phyloP scores from a whole-genome alignment of 768 basidiomycete genomes.

The Boletus reticuloceps region DNA sequence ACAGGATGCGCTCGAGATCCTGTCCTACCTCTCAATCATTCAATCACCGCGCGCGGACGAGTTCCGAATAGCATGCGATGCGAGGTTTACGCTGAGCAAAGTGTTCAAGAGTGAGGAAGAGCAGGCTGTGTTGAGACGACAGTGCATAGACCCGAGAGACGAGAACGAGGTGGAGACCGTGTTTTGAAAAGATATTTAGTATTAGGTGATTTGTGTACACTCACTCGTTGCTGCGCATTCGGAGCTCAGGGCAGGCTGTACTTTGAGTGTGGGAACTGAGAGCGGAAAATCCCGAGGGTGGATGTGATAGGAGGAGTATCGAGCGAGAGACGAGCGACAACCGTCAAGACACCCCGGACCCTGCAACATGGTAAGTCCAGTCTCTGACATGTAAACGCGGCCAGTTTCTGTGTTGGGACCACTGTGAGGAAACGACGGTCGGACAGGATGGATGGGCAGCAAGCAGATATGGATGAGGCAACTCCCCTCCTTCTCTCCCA shows the following conservation, averaged over 20 bases:
- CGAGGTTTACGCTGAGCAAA: conserved; percentile 59
- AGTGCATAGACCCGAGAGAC: conserved; percentile 20
- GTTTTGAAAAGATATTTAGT: conserved; percentile 11
- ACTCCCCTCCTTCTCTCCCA: background rate
- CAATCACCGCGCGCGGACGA: conserved; percentile 57
- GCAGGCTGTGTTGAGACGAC: conserved; percentile 37
- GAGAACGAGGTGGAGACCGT: conserved; percentile 22
- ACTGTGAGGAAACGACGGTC: background rate
- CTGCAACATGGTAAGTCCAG: conserved; percentile 30
- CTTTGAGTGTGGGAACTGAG: conserved; percentile 17
- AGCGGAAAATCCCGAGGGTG: conserved; percentile 21
- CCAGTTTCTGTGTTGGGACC: background rate
- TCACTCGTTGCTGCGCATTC: no score
- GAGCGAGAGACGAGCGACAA: conserved; percentile 18
- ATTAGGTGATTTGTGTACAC: background rate
- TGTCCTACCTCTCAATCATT: conserved; percentile 48
- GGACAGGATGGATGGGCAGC: conserved; percentile 6
- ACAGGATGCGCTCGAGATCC: conserved; percentile 51
- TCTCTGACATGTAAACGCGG: background rate
- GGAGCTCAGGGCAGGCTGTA: conserved; percentile 27
- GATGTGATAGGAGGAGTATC: background rate
- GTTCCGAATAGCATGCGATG: conserved; percentile 54
- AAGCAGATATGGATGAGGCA: conserved; percentile 8
- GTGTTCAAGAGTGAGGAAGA: conserved; percentile 62
- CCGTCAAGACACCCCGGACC: conserved; percentile 23